phyloP scores from a whole-genome alignment of 352 stramenopile genomes.

The Phytopythium aichiense region DNA sequence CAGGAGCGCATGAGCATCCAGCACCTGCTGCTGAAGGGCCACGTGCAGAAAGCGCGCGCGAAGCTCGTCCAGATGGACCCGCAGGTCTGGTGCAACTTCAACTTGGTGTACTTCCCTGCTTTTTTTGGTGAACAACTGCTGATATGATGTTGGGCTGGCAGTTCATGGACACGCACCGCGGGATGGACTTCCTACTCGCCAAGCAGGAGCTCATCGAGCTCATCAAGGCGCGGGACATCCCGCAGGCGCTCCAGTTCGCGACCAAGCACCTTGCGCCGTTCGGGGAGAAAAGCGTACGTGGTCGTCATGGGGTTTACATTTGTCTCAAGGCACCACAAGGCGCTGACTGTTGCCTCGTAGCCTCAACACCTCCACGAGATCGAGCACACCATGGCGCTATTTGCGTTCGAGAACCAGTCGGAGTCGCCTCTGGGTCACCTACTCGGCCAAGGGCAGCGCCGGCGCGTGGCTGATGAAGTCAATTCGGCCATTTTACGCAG shows the following conservation, averaged over 20 bases:
- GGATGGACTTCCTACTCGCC: constrained; percentile 70
- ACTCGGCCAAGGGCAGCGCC: constrained; percentile 56
- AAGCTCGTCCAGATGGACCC: constrained; percentile 56
- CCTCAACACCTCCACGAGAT: constrained; percentile 71
- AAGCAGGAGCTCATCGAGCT: constrained; percentile 82
- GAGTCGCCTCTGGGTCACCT: constrained; percentile 54
- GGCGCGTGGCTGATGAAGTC: constrained; percentile 65
- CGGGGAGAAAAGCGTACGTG: constrained; percentile 69
- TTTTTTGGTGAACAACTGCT: too few species aligned
- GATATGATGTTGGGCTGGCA: constrained; percentile 4
- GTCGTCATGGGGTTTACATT: background rate
- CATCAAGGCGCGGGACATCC: constrained; percentile 62
- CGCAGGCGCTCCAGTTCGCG: constrained; percentile 65
- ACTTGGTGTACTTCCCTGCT: background rate
- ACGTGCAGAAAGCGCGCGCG: constrained; percentile 51
- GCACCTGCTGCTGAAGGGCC: constrained; percentile 54
- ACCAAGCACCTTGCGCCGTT: constrained; percentile 69
- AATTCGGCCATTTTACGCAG: constrained; percentile 69
- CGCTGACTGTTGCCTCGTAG: constrained; percentile 19
- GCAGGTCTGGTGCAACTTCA: constrained; percentile 13
- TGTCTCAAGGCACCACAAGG: background rate
- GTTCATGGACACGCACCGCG: constrained; percentile 54
- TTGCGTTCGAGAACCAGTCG: constrained; percentile 68
- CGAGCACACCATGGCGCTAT: constrained; percentile 69
- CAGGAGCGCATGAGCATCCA: constrained; percentile 72